Base-by-base conservation (phyloP, 1,139 yeast species). In the Yamadazyma spencermartinsiae region DNA sequence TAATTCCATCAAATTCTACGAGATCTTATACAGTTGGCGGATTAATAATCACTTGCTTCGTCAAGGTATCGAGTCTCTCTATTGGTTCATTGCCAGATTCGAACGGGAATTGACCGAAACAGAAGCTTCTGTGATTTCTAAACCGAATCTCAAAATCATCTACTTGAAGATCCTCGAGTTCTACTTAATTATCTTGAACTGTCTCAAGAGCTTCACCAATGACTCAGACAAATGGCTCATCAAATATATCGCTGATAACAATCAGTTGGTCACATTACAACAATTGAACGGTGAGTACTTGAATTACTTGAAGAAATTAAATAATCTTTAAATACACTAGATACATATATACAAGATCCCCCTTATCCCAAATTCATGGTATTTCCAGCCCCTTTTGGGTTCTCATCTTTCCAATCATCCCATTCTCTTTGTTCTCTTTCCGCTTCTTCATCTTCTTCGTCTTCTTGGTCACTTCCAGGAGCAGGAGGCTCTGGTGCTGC, bases 321-420 rank as follows among this genome's bases (percentile, higher is more conserved):
- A 41, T 33, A 34, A 31, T 19, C 33, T 45, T 31, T 41, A 41
- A 31, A 13, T 15, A 9, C 9, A 16, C 8, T 28, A 28, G 8
- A 28, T 28, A 16, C 8, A 16, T 28, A 28, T 28, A 28, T 5
- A 16, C n/a, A 14, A 16, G 31, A 5, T 6, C n/a, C 26, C 4
- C 4, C 26, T 48, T 59, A 86, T 15, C 97, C 96, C 38, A 85
- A 68, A 56, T 89, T 90, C 56, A 81, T 81, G 38, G 90, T 88
- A 56, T 92, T 92, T 13, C 98, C 98, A 37, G 89, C 80, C 4
- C 96, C 96, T 58, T 79, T 82, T 1, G 92, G 87, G 56, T 89
- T 80, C 5, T 80, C 80, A 50, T 92, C 99, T 36, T 81, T 82
- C 73, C 94, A 92, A 46, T 86, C 94, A 61, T 92, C 98, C 97